Percentiles rank a stretch among this genome's conserved stretches.
Evolutionary conservation across 2,329 filamentous ascomycete genomes (phyloP).

Genomic region (Calonectria montana): DNA sequence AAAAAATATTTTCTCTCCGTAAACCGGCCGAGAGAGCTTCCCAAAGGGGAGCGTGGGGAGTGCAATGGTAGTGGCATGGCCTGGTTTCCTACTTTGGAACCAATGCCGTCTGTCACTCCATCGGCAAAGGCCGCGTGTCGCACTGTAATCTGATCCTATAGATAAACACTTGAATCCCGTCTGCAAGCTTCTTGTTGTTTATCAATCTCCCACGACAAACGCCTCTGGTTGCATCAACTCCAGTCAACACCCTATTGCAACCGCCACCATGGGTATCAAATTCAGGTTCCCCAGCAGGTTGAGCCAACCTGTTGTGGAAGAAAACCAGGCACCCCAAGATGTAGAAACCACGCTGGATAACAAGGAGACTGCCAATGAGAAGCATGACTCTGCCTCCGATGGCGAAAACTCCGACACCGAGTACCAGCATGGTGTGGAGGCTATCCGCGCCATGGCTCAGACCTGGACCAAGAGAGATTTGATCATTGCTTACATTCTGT

Average conservation of each 20-base stretch:
- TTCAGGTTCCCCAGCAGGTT: slow-evolving; percentile 1
- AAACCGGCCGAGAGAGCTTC: background rate
- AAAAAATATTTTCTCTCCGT: background rate
- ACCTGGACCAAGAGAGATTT: background rate
- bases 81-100: background rate
- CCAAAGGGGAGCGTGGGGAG: background rate
- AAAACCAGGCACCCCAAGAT: background rate
- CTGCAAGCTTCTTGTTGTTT: background rate
- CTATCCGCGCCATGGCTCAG: background rate
- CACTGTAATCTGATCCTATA: background rate
- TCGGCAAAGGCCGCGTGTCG: background rate
- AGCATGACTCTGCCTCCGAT: background rate
- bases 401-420: background rate
- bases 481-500: background rate
- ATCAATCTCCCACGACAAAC: background rate
- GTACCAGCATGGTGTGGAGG: background rate
- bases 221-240: background rate
- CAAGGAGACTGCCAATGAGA: background rate
- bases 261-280: background rate
- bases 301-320: background rate
- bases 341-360: background rate
- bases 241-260: background rate
- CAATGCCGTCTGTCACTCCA: background rate
- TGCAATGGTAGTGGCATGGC: background rate
- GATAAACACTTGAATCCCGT: background rate